Percentiles rank a stretch among this genome's conserved stretches.
These are phyloP conservation scores for Tricholoma matsutake DNA, from an alignment of 768 basidiomycete genomes.

Conservation along the genomic window DNA sequence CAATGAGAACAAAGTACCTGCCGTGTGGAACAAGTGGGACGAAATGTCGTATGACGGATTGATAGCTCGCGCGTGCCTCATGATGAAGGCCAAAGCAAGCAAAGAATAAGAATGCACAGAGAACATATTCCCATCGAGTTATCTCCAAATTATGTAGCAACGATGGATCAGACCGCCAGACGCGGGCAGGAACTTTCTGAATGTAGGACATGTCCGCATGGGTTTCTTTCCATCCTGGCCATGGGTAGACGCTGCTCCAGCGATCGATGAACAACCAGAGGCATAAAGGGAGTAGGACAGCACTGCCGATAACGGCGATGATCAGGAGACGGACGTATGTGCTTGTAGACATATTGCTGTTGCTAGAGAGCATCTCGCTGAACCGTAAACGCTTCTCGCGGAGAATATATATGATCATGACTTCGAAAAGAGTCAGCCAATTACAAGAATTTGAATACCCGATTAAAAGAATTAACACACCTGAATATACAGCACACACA, in stretches of 20 bases:
- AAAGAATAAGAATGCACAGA: slow-evolving; percentile 58
- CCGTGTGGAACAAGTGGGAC: too few species aligned
- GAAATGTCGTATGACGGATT: slow-evolving; percentile 5
- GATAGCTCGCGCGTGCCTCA: slow-evolving; percentile 57
- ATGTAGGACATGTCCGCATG: slow-evolving; percentile 48
- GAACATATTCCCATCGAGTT: slow-evolving; percentile 27
- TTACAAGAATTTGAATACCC: too few species aligned
- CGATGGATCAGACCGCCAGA: slow-evolving; percentile 36
- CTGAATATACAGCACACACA: slow-evolving; percentile 35
- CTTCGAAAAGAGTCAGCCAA: slow-evolving; percentile 1
- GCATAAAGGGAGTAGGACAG: background rate
- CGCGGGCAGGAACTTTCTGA: slow-evolving; percentile 35
- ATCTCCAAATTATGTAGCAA: too few species aligned
- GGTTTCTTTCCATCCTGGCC: slow-evolving; percentile 6
- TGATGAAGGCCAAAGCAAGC: slow-evolving; percentile 62
- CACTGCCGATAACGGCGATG: slow-evolving; percentile 36
- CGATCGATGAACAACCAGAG: background rate
- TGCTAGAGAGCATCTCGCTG: slow-evolving; percentile 5
- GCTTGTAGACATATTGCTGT: slow-evolving; percentile 39
- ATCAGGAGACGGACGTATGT: slow-evolving; percentile 59
- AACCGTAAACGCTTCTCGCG: slow-evolving; percentile 24
- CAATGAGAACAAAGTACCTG: too few species aligned
- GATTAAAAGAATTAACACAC: too few species aligned
- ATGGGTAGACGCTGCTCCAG: background rate
- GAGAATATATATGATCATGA: slow-evolving; percentile 39